A percentile compares a stretch with the other conserved stretches of the same genome.
These are phyloP conservation scores for Trametes versicolor DNA, from an alignment of 1,284 basidiomycete species.

Conservation along the genomic window DNA sequence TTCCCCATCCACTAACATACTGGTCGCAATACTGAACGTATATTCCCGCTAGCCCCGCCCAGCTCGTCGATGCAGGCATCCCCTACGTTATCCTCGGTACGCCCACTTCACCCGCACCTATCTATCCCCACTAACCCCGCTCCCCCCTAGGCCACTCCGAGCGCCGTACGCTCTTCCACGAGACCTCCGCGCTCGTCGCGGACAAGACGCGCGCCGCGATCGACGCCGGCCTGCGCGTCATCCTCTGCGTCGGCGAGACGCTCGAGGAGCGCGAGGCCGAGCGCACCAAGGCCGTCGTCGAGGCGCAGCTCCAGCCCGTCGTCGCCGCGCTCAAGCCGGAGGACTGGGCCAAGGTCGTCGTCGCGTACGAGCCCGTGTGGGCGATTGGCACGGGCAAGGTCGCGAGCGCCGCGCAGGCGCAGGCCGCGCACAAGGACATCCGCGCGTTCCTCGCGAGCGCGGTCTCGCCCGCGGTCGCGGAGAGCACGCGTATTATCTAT, in stretches of 20 bases:
- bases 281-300: slow-evolving; percentile 84
- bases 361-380: slow-evolving; percentile 99
- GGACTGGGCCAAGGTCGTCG: slow-evolving; percentile 93
- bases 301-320: slow-evolving; percentile 86
- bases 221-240: slow-evolving; percentile 81
- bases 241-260: slow-evolving; percentile 97
- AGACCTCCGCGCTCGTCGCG: slow-evolving; percentile 87
- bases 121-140: slow-evolving; percentile 11
- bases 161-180: slow-evolving; percentile 92
- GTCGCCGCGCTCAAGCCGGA: slow-evolving; percentile 68
- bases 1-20: slow-evolving; percentile 26
- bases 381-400: slow-evolving; percentile 99
- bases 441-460: slow-evolving; percentile 78
- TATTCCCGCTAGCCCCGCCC: slow-evolving; percentile 63
- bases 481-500: slow-evolving; percentile 90
- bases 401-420: slow-evolving; percentile 91
- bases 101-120: slow-evolving; percentile 27
- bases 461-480: slow-evolving; percentile 80
- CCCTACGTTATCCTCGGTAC: slow-evolving; percentile 94
- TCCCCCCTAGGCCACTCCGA: slow-evolving; percentile 85
- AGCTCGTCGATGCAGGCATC: slow-evolving; percentile 88
- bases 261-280: slow-evolving; percentile 88
- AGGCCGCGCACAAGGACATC: slow-evolving; percentile 90
- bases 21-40: not conserved
- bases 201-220: slow-evolving; percentile 89